A percentile compares a stretch with the other conserved stretches of the same genome.
Conservation (phyloP, 2,329 filamentous ascomycete species). For the Elsinoe necatrix region DNA sequence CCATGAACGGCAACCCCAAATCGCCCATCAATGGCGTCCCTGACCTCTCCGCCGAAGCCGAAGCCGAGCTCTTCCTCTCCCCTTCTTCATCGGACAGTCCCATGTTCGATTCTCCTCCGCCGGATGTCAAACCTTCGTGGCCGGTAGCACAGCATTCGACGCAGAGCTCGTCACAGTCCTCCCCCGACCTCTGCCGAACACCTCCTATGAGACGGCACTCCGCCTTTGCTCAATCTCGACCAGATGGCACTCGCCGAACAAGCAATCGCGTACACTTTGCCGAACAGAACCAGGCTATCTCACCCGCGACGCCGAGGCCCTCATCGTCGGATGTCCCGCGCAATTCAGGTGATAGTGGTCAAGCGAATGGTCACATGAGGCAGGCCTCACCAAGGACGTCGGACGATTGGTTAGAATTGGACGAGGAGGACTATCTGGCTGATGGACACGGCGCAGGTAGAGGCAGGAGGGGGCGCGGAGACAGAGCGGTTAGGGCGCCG, state of each 20-base stretch:
- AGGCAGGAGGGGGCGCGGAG: constrained; percentile 32
- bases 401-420: constrained; percentile 40
- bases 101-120: neutral
- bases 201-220: constrained; percentile 25
- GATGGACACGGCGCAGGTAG: constrained; percentile 28
- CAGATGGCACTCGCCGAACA: constrained; percentile 51
- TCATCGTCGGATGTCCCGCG: constrained; percentile 28
- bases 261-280: constrained; percentile 70
- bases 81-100: neutral
- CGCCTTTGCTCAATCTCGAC: constrained; percentile 41
- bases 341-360: neutral
- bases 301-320: constrained; percentile 3
- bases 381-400: constrained; percentile 17
- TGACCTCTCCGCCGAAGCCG: constrained; percentile 8
- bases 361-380: neutral
- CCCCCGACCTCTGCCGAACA: neutral
- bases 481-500: constrained; percentile 48
- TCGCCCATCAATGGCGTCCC: constrained; percentile 7
- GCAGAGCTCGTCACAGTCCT: neutral
- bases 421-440: constrained; percentile 54
- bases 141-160: neutral
- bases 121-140: neutral
- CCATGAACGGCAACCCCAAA: constrained; percentile 10
- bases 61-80: constrained; percentile 13
- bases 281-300: constrained; percentile 19